Conservation (phyloP, 192 early-diverging fungal genomes). For the Coemansia sp. region DNA sequence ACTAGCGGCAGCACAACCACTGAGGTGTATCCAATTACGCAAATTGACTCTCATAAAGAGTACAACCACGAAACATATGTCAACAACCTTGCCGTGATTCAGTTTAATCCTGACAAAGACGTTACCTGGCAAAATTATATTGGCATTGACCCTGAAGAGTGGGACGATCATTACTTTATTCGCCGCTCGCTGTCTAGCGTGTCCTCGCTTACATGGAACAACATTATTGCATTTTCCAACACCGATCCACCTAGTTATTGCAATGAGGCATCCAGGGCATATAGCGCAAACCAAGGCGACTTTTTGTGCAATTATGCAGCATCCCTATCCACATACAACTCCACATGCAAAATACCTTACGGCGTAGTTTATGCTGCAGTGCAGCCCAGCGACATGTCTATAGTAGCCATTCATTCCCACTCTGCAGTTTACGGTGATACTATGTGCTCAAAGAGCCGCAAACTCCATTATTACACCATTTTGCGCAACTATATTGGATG, state of each 20-base stretch:
- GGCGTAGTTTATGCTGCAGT: conserved; percentile 37
- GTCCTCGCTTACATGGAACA: conserved; percentile 15
- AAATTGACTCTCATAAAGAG: conserved; percentile 23
- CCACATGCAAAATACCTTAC: conserved; percentile 28
- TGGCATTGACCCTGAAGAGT: conserved; percentile 32
- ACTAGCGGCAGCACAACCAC: conserved; percentile 16
- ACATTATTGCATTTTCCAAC: conserved; percentile 15
- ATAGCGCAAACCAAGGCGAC: conserved; percentile 22
- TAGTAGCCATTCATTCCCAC: conserved; percentile 36
- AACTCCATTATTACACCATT: conserved; percentile 44
- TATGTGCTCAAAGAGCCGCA: conserved; percentile 29
- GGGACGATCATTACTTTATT: conserved; percentile 27
- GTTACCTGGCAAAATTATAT: conserved; percentile 29
- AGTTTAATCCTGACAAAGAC: conserved; percentile 6
- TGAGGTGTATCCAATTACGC: conserved; percentile 8
- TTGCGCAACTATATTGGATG: conserved; percentile 46
- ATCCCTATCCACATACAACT: conserved; percentile 21
- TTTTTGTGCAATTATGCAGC: conserved; percentile 43
- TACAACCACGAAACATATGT: conserved; percentile 18
- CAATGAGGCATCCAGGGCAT: conserved; percentile 22
- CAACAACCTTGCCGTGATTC: conserved; percentile 43
- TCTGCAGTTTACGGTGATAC: conserved; percentile 31
- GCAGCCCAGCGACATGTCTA: conserved; percentile 29
- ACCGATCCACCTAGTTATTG: conserved; percentile 28
- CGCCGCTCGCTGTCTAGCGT: conserved; percentile 20